Evolutionary conservation across 441 rosid species (phyloP).

Genomic region (Theobroma grandiflorum): DNA sequence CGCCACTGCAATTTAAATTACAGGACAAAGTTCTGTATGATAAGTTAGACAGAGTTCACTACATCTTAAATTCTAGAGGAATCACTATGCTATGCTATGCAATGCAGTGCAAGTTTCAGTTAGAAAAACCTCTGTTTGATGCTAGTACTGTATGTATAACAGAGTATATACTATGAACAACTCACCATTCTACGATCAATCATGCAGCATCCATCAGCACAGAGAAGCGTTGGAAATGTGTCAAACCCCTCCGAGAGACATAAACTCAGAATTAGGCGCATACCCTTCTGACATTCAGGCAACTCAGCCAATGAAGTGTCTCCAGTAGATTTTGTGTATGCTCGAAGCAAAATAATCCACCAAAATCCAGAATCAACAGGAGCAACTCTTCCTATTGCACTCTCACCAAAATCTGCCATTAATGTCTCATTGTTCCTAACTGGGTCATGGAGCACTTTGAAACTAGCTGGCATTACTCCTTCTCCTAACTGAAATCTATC

Average conservation of each 20-base stretch:
- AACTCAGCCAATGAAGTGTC: constrained; percentile 83
- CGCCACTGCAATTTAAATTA: background rate
- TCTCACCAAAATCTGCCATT: constrained; percentile 94
- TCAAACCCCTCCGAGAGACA: constrained; percentile 93
- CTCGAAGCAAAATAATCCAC: constrained; percentile 95
- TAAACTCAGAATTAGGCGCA: constrained; percentile 83
- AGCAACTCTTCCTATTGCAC: constrained; percentile 97
- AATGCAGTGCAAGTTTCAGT: background rate
- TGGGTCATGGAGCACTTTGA: constrained; percentile 90
- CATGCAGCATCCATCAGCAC: constrained; percentile 98
- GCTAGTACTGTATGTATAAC: background rate
- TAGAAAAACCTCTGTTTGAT: background rate
- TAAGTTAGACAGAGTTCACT: background rate
- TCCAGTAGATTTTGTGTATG: constrained; percentile 91
- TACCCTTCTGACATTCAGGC: constrained; percentile 97
- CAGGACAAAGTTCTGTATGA: background rate
- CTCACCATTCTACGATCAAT: constrained; percentile 97
- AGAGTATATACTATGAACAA: constrained; percentile 15
- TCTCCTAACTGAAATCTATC: constrained; percentile 95
- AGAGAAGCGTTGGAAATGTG: constrained; percentile 93
- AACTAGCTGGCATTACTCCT: constrained; percentile 98
- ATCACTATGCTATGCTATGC: background rate
- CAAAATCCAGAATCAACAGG: constrained; percentile 98
- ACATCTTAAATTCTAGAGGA: background rate
- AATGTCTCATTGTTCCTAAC: constrained; percentile 75